These are phyloP conservation scores for Epichloe gansuensis DNA, from an alignment of 2,329 filamentous ascomycete genomes.

Conservation along the genomic window DNA sequence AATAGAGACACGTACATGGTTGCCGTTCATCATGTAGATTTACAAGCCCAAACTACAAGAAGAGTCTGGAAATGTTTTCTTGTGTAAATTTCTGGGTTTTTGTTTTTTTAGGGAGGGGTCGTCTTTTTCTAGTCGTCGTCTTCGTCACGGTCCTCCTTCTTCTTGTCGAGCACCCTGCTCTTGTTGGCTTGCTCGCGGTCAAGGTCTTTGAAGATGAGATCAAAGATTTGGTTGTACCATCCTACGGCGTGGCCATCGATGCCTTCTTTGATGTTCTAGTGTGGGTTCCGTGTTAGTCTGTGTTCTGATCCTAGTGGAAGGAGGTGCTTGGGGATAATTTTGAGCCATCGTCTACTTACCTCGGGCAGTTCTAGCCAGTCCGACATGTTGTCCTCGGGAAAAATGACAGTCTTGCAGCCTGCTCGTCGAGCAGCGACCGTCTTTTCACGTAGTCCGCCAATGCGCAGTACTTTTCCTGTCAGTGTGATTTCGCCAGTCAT, in stretches of 20 bases:
- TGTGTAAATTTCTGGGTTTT: background rate
- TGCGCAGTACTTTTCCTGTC: slow-evolving; percentile 90
- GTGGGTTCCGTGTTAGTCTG: background rate
- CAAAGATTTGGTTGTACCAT: slow-evolving; percentile 93
- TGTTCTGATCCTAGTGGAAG: too few relatives aligned
- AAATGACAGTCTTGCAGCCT: slow-evolving; percentile 85
- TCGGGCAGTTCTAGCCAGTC: slow-evolving; percentile 97
- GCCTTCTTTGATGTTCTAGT: slow-evolving; percentile 92
- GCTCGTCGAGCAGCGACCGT: slow-evolving; percentile 88
- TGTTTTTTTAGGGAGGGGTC: background rate
- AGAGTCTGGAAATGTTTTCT: background rate
- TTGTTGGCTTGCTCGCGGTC: slow-evolving; percentile 62
- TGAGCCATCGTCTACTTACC: slow-evolving; percentile 44
- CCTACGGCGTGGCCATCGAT: slow-evolving; percentile 82
- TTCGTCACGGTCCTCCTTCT: slow-evolving; percentile 31
- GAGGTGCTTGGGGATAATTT: too few relatives aligned
- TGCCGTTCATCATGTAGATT: slow-evolving; percentile 1
- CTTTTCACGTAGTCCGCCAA: slow-evolving; percentile 91
- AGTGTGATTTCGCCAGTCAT: slow-evolving; percentile 98
- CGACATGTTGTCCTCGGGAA: slow-evolving; percentile 88
- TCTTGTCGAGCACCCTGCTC: slow-evolving; percentile 52
- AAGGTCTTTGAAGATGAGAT: slow-evolving; percentile 75
- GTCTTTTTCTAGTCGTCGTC: slow-evolving; percentile 21
- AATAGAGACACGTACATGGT: background rate
- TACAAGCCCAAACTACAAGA: background rate